Evolutionary conservation across 1,284 basidiomycete genomes (phyloP).

Genomic region (Trametes hirsuta): DNA sequence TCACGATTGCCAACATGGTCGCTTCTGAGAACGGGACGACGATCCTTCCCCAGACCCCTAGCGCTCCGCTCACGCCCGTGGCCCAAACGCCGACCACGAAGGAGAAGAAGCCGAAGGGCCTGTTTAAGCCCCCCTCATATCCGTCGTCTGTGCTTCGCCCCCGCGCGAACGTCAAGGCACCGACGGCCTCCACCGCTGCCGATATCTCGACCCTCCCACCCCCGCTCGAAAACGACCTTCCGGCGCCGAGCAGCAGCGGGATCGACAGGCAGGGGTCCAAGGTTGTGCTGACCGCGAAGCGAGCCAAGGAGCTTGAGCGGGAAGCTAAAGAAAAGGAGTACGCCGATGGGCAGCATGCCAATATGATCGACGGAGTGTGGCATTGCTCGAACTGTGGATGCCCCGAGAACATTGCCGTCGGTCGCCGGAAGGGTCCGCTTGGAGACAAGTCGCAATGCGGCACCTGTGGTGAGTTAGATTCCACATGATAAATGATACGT

Average conservation of each 20-base stretch:
- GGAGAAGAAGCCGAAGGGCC: slow-evolving; percentile 70
- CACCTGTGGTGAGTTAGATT: slow-evolving; percentile 73
- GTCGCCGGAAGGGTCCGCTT: slow-evolving; percentile 84
- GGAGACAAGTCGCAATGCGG: slow-evolving; percentile 93
- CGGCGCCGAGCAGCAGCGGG: slow-evolving; percentile 40
- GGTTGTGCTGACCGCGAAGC: slow-evolving; percentile 56
- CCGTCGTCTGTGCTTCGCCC: slow-evolving; percentile 58
- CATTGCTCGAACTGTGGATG: slow-evolving; percentile 92
- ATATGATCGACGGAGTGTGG: slow-evolving; percentile 85
- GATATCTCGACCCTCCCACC: slow-evolving; percentile 61
- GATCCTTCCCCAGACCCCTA: slow-evolving; percentile 53
- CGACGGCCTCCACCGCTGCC: slow-evolving; percentile 66
- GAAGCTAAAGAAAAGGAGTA: slow-evolving; percentile 83
- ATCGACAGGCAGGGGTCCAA: slow-evolving; percentile 50
- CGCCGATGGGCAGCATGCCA: slow-evolving; percentile 79
- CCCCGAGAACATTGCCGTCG: slow-evolving; percentile 83
- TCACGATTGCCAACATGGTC: slow-evolving; percentile 84
- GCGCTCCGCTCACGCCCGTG: slow-evolving; percentile 46
- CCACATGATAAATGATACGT: slow-evolving; percentile 2
- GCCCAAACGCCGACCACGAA: slow-evolving; percentile 45
- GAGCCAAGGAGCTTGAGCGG: slow-evolving; percentile 73
- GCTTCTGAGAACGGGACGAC: slow-evolving; percentile 77
- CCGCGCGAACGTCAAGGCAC: slow-evolving; percentile 58
- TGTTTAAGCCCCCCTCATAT: slow-evolving; percentile 72
- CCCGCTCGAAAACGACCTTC: slow-evolving; percentile 61